Evolutionary conservation across 805 yeast species (phyloP), one percentile per base, ranked within the genome.

Genomic region (Candida hungchunana): DNA sequence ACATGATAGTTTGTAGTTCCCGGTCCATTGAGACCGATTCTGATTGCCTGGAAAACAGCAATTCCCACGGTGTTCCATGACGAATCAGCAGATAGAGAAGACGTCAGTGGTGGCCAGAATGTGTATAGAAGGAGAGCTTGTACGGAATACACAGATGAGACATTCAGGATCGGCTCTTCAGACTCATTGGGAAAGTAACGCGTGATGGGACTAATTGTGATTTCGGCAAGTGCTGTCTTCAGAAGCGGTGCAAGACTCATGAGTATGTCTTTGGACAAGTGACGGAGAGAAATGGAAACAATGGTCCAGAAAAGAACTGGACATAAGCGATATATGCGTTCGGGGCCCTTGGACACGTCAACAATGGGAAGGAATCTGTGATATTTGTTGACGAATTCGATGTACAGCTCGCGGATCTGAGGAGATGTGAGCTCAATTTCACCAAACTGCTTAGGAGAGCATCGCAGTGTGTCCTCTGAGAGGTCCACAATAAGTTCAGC

Each of bases 301-400:
- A 90, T 79, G 0, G 90, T 89, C 98, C 98, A 90, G 53, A 90
- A 90, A 14, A 90, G 64, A 3, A 90, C 81, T 0, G 97, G 96
- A 39, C 96, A 87, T 13, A 84, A 66, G 39, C 76, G 61, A 56
- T 83, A 85, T 7, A 89, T 71, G 31, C 77, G 64, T 48, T 88
- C 97, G 1, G 95, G 93, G 8, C 96, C 96, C 42, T 73, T 75
- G 6, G 66, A 45, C 3, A 90, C 72, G 54, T 90, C 95, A 3
- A 90, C 93, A 1, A 90, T 83, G 0, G 97, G 97, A 31, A 93
- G 56, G 33, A 83, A 78, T 1, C 86, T 83, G 58, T 90, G 97
- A 53, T 93, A 90, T 42, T 75, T 67, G n/a, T 66, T 62, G 4
- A 79, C 81, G 55, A 78, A 90, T 55, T 86, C 96, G 20, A 64